Evolutionary conservation across 305 asterid genomes (phyloP), one percentile per base, ranked within the genome.

Genomic region (Fraxinus albicans): DNA sequence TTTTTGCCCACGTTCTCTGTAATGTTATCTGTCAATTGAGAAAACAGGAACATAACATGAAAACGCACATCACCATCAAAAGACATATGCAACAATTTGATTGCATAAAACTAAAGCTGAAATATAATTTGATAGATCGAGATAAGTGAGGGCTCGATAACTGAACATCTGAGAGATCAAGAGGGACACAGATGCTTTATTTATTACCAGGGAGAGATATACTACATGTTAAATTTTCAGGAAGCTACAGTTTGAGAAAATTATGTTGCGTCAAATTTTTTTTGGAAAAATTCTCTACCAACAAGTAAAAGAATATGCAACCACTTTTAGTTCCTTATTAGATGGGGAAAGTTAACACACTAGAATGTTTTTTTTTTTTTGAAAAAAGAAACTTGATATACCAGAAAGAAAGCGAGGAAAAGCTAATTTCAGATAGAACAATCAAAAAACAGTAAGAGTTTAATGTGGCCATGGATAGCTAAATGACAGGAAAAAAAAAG

Each of bases 1-100:
- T 91, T 85, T 85, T 89, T 3, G 91, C 95, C 99, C 98, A 96
- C 53, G 97, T 91, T 90, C 99, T 92, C 89, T 85, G 85, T 82
- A 93, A 86, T 4, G 98, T 95, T 81, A 94, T 91, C 99, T 95
- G 84, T 77, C 80, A 87, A 79, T 67, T 10, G 55, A 47, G 77
- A 79, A 63, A 75, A 44, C 17, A 60, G 36, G 31, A 83, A 40
- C 10, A 77, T 83, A 80, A 58, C 70, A 75, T 85, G 65, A 77
- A 50, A 76, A 73, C 77, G 55, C 80, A 80, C 47, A 40, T 73
- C 38, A 76, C 12, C 21, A 36, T 47, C 70, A 36, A 77, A 47
- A 44, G 55, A 8, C 53, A 21, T 15, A 77, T 36, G 17, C 40
- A 77, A 27, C 17, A 44, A 69, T 23, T 29, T 76, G 60, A 73